A percentile compares a stretch with the other conserved stretches of the same genome.
Evolutionary conservation across 23 red algal species (phyloP).

Genomic region (Gracilaria domingensis): DNA sequence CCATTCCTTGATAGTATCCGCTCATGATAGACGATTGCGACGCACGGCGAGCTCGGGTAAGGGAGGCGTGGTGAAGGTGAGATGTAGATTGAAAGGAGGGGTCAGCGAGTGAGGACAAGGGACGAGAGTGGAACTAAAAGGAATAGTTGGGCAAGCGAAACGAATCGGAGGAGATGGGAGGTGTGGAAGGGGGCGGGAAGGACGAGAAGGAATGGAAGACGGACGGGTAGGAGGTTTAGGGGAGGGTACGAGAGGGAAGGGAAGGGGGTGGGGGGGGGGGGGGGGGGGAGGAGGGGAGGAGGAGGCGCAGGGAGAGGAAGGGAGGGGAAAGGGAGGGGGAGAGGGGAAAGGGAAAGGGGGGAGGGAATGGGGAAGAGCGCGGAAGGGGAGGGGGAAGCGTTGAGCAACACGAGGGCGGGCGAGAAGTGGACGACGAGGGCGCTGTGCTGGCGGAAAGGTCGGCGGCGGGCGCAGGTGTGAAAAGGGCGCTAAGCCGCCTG

Average conservation of each 20-base stretch:
- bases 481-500: slow-evolving; percentile 35
- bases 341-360: neutral
- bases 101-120: neutral
- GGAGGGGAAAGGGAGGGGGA: neutral
- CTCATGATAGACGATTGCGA: slow-evolving; percentile 16
- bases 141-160: neutral
- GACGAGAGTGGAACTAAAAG: neutral
- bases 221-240: neutral
- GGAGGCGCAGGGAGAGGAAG: neutral
- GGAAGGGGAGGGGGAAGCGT: slow-evolving; percentile 12
- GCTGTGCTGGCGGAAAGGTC: slow-evolving; percentile 29
- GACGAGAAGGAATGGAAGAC: neutral
- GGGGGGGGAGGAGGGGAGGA: neutral
- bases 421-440: slow-evolving; percentile 11
- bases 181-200: neutral
- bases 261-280: neutral
- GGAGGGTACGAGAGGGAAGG: neutral
- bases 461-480: slow-evolving; percentile 4
- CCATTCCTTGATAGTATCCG: slow-evolving; percentile 51
- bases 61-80: neutral
- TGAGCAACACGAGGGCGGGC: neutral
- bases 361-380: neutral
- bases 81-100: neutral
- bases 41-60: neutral
- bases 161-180: neutral